phyloP scores from a whole-genome alignment of 2,329 filamentous ascomycete species.

The Leptographium procerum region DNA sequence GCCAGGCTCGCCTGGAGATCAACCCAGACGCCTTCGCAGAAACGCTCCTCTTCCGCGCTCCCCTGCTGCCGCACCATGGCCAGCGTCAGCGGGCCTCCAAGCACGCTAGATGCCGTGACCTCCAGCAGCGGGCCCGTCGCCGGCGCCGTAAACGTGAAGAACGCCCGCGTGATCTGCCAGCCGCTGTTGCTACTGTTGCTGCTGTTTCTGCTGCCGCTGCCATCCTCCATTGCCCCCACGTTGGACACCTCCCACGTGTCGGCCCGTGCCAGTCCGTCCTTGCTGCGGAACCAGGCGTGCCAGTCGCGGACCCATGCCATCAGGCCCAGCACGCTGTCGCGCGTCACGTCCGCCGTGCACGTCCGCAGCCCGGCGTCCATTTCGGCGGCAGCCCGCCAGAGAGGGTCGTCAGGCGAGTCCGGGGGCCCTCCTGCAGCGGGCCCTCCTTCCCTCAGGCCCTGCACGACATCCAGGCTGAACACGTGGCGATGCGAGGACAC shows the following conservation, averaged over 20 bases:
- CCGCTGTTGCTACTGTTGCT: slow-evolving; percentile 5
- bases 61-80: slow-evolving; percentile 37
- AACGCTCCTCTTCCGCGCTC: slow-evolving; percentile 22
- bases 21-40: slow-evolving; percentile 24
- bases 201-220: slow-evolving; percentile 5
- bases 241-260: slow-evolving; percentile 43
- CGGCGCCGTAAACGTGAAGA: slow-evolving; percentile 39
- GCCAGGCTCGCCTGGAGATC: slow-evolving; percentile 24
- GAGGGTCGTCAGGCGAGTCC: slow-evolving; percentile 15
- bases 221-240: slow-evolving; percentile 28
- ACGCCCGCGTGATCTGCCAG: slow-evolving; percentile 29
- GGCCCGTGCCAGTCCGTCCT: slow-evolving; percentile 30
- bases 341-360: slow-evolving; percentile 23
- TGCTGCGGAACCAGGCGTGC: slow-evolving; percentile 25
- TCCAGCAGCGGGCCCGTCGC: slow-evolving; percentile 30
- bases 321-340: slow-evolving; percentile 31
- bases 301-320: slow-evolving; percentile 33
- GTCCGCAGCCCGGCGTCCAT: slow-evolving; percentile 24
- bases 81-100: slow-evolving; percentile 27
- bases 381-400: slow-evolving; percentile 31
- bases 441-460: slow-evolving; percentile 12
- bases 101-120: slow-evolving; percentile 36
- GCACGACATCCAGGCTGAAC: slow-evolving; percentile 16
- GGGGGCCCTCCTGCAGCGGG: background rate
- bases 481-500: slow-evolving; percentile 24